Base-by-base conservation (phyloP, 805 yeast genomes). In the Cyberlindnera samutprakarnensis region DNA sequence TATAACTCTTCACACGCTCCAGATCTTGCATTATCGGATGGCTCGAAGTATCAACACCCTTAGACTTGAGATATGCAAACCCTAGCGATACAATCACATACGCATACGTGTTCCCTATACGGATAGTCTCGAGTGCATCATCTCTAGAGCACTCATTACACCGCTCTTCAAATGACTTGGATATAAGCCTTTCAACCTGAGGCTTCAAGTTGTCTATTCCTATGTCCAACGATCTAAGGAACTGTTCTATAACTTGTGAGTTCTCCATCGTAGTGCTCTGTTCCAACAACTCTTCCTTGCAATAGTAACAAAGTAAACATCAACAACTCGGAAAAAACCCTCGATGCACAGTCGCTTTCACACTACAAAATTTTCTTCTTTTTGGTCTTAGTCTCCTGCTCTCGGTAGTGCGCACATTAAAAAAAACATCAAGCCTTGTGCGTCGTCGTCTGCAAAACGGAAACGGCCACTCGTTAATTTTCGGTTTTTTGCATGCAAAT, bases 1-100 rank as follows among this genome's bases (percentile, higher is more conserved):
- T 78, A 42, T 78, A 80, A n/a, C 64, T 48, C 51, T 79, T 81
- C 25, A 83, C 78, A 39, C 87, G 62, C 7, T 61, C 64, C 32
- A 84, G 59, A 47, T 82, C 94, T 19, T 59, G 59, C 76, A 78
- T 74, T 14, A 86, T 70, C 2, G 79, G 76, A 43, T 80, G 85
- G 5, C 36, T 39, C 9, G 64, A 65, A 1, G 78, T 69, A 36
- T 76, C 72, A 12, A 64, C 53, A 1, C 90, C 90, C 12, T 57
- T 57, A 0, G 75, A 48, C 41, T 80, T 76, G 36, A 80, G 52
- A 45, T 75, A 72, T 5, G 80, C 68, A 53, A 70, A 78, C 34
- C 75, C 58, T 14, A 75, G 47, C 0, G 86, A 75, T 8, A 74
- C 61, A 18, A 77, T 43, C 2, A 72, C 60, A 51, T 78, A 39